phyloP scores from a whole-genome alignment of 805 yeast species.

The Phaffomyces antillensis region DNA sequence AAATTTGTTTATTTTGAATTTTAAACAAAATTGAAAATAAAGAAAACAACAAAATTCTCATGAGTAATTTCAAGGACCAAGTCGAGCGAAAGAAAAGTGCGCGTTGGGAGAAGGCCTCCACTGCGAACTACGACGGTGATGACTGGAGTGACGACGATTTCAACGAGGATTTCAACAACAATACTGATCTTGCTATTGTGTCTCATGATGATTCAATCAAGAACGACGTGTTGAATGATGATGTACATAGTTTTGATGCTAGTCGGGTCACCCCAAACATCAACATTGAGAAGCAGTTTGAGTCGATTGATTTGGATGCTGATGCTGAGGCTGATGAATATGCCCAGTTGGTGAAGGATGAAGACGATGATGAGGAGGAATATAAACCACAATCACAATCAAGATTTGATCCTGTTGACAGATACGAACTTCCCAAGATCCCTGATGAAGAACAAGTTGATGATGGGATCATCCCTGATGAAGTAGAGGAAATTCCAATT shows the following conservation, averaged over 20 bases:
- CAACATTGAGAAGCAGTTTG: slow-evolving; percentile 1
- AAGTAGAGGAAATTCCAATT: neutral
- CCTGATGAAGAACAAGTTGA: neutral
- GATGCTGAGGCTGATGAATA: slow-evolving; percentile 1
- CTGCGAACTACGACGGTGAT: slow-evolving; percentile 34
- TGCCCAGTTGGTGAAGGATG: slow-evolving; percentile 8
- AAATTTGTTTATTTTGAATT: neutral
- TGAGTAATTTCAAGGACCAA: slow-evolving; percentile 13
- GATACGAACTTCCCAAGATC: neutral
- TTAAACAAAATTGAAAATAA: neutral
- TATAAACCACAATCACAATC: slow-evolving; percentile 10
- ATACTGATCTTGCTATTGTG: neutral
- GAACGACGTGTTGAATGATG: neutral
- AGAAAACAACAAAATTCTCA: neutral
- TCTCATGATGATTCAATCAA: no score
- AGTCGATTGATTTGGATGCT: slow-evolving; percentile 3
- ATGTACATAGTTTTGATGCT: slow-evolving; percentile 1
- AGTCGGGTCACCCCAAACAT: neutral
- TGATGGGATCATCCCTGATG: neutral
- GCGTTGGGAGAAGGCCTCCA: slow-evolving; percentile 35
- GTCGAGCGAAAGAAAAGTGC: slow-evolving; percentile 32
- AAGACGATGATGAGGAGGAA: slow-evolving; percentile 22
- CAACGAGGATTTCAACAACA: slow-evolving; percentile 4
- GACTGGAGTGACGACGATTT: slow-evolving; percentile 29
- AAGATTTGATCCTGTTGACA: slow-evolving; percentile 7